phyloP scores from a whole-genome alignment of 176 grass and related monocot species.

The Olyra latifolia region DNA sequence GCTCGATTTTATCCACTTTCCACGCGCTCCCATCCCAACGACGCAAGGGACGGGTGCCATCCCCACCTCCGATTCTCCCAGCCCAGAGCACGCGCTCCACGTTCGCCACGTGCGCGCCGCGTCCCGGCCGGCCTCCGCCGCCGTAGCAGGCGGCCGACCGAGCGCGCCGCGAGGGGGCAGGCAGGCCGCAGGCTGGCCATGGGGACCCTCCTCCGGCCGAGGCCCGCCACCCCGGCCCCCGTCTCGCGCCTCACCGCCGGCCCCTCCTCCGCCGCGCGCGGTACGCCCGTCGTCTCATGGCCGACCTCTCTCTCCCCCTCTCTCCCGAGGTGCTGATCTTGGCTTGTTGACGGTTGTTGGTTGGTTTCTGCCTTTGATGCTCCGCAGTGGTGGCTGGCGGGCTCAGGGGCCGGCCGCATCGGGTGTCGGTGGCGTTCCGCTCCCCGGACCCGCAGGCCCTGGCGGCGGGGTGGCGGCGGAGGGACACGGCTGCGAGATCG shows the following conservation, averaged over 20 bases:
- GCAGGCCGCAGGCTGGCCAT: neutral
- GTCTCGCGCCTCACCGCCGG: neutral
- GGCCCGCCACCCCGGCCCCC: neutral
- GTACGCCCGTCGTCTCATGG: slow-evolving; percentile 13
- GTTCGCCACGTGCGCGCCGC: slow-evolving; percentile 50
- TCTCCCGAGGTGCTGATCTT: slow-evolving; percentile 8
- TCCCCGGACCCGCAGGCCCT: slow-evolving; percentile 2
- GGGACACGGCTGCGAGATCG: neutral
- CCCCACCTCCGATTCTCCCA: slow-evolving; percentile 6
- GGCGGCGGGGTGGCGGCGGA: slow-evolving; percentile 23
- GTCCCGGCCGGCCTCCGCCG: slow-evolving; percentile 1
- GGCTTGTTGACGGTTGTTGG: neutral
- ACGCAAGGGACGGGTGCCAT: no score
- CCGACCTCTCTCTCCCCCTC: neutral
- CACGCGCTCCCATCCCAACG: no score
- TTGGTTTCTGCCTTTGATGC: neutral
- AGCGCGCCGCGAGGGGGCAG: no score
- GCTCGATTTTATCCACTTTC: slow-evolving; percentile 26
- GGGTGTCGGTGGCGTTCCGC: neutral
- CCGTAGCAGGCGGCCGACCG: no score
- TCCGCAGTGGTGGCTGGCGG: slow-evolving; percentile 11
- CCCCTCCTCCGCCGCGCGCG: slow-evolving; percentile 22
- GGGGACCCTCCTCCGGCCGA: slow-evolving; percentile 26
- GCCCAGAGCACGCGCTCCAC: neutral
- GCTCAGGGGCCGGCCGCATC: neutral